Conservation (phyloP, 2,329 filamentous ascomycete genomes). For the Calonectria fujianensis region DNA sequence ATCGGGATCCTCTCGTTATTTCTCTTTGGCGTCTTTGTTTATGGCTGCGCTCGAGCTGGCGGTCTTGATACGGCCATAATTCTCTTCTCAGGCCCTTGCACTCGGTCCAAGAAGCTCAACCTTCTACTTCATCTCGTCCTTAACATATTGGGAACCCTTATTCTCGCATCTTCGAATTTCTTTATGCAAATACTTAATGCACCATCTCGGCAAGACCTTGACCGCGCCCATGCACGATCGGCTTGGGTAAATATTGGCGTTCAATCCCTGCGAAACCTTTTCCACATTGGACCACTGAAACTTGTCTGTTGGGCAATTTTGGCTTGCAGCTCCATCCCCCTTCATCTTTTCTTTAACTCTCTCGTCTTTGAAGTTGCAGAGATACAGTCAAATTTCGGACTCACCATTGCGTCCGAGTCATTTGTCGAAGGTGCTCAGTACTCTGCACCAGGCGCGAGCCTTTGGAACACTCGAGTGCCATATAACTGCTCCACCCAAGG, state of each 20-base stretch:
- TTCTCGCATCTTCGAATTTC: slow-evolving; percentile 31
- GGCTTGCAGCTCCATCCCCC: slow-evolving; percentile 27
- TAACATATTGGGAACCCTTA: slow-evolving; percentile 23
- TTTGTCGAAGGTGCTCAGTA: slow-evolving; percentile 20
- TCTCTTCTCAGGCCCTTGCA: slow-evolving; percentile 7
- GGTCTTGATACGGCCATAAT: slow-evolving; percentile 1
- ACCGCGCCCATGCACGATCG: slow-evolving; percentile 25
- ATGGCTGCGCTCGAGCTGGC: neutral
- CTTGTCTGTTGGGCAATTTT: slow-evolving; percentile 27
- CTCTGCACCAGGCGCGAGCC: slow-evolving; percentile 15
- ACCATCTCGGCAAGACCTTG: slow-evolving; percentile 7
- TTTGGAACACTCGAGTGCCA: slow-evolving; percentile 26
- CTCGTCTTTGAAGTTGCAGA: slow-evolving; percentile 23
- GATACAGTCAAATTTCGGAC: slow-evolving; percentile 8
- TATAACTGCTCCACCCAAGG: slow-evolving; percentile 17
- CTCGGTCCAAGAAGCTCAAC: slow-evolving; percentile 3
- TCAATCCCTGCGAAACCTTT: slow-evolving; percentile 29
- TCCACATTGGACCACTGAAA: slow-evolving; percentile 24
- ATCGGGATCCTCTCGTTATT: neutral
- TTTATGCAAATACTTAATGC: slow-evolving; percentile 30
- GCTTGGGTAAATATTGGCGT: slow-evolving; percentile 32
- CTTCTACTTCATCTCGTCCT: slow-evolving; percentile 25
- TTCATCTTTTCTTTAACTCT: slow-evolving; percentile 33
- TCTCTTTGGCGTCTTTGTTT: slow-evolving; percentile 8
- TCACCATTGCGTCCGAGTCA: slow-evolving; percentile 21